Evolutionary conservation across 345 rosid genomes (phyloP), one percentile per base, ranked within the genome.

Genomic region (Boechera divaricarpa): DNA sequence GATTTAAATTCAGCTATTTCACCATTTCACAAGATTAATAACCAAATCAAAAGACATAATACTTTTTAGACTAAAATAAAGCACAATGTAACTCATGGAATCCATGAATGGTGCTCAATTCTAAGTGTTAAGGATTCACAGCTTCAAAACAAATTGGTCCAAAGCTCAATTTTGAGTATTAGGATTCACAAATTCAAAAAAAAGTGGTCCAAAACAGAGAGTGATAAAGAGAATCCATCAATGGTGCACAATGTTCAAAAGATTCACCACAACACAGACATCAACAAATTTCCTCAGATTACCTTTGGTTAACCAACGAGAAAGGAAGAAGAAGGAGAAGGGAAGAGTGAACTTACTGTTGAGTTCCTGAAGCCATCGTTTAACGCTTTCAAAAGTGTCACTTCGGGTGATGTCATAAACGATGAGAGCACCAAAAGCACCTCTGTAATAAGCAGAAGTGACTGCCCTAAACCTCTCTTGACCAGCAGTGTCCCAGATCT

Each of bases 401-500:
- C 88, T 81, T 80, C 97, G 73, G 38, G 88, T 87, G 65, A 94
- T 94, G 68, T 94, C 98, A 79, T 90, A 94, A 63, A 91, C 98
- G 72, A 94, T 65, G n/a, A 91, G 88, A 6, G 94, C 94, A 63
- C 97, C 98, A 69, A 90, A 79, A 78, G 98, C 98, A 51, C 98
- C 98, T 74, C 98, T 87, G 67, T 94, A 94, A 70, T 94, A 94
- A 70, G 98, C 94, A 65, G 98, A 91, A 70, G 97, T 94, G 62
- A 94, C 98, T 3, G 98, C 98, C 31, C 96, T 80, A 72, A 91
- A 94, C 77, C 98, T 86, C 79, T 94, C 98, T 79, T 94, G 98
- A 18, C 98, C 98, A 41, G 98, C 98, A 44, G 98, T 91, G 62
- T 94, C 97, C 97, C 98, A 91, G 90, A 94, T 90, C 97, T 91